Percentiles rank a stretch among this genome's conserved stretches.
Evolutionary conservation across 1,139 yeast species (phyloP).

Genomic region (Magnusiomyces clavatus): DNA sequence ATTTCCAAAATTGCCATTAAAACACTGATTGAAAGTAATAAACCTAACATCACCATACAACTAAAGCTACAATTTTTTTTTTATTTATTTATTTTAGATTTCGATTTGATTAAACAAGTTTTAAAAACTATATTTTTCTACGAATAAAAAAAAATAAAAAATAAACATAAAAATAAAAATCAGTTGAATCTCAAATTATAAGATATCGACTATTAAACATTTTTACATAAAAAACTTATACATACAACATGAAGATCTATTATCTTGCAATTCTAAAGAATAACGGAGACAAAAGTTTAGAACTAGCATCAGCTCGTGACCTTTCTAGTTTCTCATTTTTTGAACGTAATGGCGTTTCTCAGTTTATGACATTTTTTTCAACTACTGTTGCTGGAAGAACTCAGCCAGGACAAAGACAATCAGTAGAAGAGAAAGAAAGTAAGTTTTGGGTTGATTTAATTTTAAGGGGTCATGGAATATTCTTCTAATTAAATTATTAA

Average conservation of each 20-base stretch:
- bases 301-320: conserved; percentile 74
- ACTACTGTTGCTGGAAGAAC: conserved; percentile 90
- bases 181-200: too few relatives aligned
- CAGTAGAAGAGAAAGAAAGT: conserved; percentile 77
- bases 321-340: conserved; percentile 81
- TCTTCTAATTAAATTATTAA: too few relatives aligned
- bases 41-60: too few relatives aligned
- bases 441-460: conserved; percentile 11
- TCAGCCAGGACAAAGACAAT: conserved; percentile 81
- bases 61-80: too few relatives aligned
- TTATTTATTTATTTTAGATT: too few relatives aligned
- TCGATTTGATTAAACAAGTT: too few relatives aligned
- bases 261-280: conserved; percentile 76
- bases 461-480: not conserved
- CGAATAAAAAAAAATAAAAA: too few relatives aligned
- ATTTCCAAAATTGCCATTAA: too few relatives aligned
- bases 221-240: not conserved
- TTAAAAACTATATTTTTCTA: too few relatives aligned
- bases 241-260: conserved; percentile 64
- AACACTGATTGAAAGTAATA: too few relatives aligned
- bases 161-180: too few relatives aligned
- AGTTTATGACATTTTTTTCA: conserved; percentile 91
- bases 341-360: conserved; percentile 52
- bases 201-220: too few relatives aligned
- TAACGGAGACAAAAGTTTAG: conserved; percentile 38